phyloP scores from a whole-genome alignment of 306 rosid species.

The Rosa chinensis region DNA sequence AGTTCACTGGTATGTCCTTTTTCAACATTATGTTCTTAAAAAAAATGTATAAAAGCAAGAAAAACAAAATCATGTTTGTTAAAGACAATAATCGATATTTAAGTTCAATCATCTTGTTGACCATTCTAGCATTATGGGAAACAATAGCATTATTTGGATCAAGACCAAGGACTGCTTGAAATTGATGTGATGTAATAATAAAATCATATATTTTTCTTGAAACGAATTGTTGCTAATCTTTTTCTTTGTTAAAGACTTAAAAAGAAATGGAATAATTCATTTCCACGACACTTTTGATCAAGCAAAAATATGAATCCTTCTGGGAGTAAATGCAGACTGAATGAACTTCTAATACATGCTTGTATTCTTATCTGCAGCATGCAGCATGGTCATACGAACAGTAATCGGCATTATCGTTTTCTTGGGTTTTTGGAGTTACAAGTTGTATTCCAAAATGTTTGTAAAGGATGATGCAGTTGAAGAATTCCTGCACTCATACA shows the following conservation, averaged over 20 bases:
- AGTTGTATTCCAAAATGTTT: neutral
- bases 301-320: neutral
- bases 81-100: neutral
- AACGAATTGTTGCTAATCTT: neutral
- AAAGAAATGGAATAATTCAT: neutral
- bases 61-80: neutral
- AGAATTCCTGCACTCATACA: neutral
- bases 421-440: slow-evolving; percentile 3
- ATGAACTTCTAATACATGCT: neutral
- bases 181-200: neutral
- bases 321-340: neutral
- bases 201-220: neutral
- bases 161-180: neutral
- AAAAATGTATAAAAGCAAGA: too few relatives aligned
- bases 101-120: neutral
- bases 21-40: neutral
- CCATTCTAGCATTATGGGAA: neutral
- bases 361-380: slow-evolving; percentile 6
- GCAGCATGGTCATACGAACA: neutral
- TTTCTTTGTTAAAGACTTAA: neutral
- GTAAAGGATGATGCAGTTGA: neutral
- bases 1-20: slow-evolving; percentile 1
- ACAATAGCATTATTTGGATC: neutral
- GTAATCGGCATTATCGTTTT: neutral
- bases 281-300: neutral